Conservation (phyloP, 2,329 filamentous ascomycete species). For the Colletotrichum sp. region DNA sequence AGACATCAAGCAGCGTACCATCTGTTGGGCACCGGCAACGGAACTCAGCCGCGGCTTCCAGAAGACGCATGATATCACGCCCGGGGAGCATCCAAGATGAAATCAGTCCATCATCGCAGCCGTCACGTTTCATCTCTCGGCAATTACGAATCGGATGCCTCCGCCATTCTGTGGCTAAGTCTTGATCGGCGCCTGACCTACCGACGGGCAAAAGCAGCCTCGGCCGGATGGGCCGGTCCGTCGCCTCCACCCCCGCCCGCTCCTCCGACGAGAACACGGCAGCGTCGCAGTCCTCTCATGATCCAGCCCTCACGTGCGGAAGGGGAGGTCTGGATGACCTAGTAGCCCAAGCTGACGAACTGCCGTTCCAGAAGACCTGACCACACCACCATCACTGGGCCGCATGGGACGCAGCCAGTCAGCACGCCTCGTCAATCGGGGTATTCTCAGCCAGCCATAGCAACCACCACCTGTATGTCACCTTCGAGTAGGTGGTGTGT, state of each 20-base stretch:
- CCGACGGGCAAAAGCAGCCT: background rate
- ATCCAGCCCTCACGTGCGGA: background rate
- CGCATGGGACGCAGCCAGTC: conserved; percentile 19
- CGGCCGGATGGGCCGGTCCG: background rate
- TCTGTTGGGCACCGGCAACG: background rate
- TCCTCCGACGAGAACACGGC: background rate
- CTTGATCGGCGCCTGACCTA: background rate
- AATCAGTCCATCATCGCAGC: conserved; percentile 3
- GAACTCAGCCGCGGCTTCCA: background rate
- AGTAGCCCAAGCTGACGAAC: background rate
- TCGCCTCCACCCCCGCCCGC: background rate
- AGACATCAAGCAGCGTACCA: background rate
- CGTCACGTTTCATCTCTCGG: background rate
- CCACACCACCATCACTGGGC: conserved; percentile 20
- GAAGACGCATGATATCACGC: conserved; percentile 6
- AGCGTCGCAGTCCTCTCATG: background rate
- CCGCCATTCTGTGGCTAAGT: background rate
- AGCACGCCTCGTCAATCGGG: conserved; percentile 21
- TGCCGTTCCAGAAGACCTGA: background rate
- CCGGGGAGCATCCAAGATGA: background rate
- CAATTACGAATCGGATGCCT: background rate
- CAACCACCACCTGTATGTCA: conserved; percentile 4
- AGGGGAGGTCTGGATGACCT: background rate
- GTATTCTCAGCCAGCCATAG: conserved; percentile 14
- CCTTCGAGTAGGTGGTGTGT: conserved; percentile 26